A percentile compares a stretch with the other conserved stretches of the same genome.
Evolutionary conservation across 805 yeast species (phyloP).

Genomic region (Candida golubevii): DNA sequence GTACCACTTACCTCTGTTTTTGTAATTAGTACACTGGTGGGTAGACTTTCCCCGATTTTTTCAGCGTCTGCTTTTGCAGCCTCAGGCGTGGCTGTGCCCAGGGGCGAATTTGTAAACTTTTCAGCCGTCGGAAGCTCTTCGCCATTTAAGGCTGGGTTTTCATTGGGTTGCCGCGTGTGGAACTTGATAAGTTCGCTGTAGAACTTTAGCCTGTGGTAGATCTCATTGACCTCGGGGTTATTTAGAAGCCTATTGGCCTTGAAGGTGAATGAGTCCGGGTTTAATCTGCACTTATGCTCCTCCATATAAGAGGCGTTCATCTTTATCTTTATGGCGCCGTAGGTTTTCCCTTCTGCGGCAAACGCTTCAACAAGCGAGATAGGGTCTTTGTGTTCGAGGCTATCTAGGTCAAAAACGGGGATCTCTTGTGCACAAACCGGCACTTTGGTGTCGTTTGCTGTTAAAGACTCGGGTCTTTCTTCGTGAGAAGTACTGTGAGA

Average conservation of each 20-base stretch:
- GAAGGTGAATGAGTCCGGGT: constrained; percentile 49
- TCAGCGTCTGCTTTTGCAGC: not conserved
- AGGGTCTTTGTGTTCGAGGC: constrained; percentile 58
- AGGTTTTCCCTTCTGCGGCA: constrained; percentile 46
- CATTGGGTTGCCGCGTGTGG: constrained; percentile 21
- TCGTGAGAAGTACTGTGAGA: not conserved
- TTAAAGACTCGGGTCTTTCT: not conserved
- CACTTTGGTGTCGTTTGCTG: not conserved
- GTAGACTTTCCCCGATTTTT: not conserved
- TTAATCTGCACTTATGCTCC: constrained; percentile 25
- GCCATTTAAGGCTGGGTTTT: not conserved
- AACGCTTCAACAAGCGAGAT: constrained; percentile 57
- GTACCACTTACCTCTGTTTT: not conserved
- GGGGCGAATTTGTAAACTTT: not conserved
- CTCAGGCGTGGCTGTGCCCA: not conserved
- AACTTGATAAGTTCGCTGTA: constrained; percentile 43
- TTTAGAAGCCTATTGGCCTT: constrained; percentile 46
- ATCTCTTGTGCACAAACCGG: constrained; percentile 17
- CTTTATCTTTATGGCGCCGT: constrained; percentile 73
- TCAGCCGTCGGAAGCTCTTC: not conserved
- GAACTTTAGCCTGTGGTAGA: constrained; percentile 43
- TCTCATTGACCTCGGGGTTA: constrained; percentile 40
- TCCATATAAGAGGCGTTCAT: constrained; percentile 45
- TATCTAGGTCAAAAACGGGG: constrained; percentile 52
- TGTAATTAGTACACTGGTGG: not conserved